phyloP scores from a whole-genome alignment of 2,329 filamentous ascomycete species.

The Pseudogymnoascus sp. region DNA sequence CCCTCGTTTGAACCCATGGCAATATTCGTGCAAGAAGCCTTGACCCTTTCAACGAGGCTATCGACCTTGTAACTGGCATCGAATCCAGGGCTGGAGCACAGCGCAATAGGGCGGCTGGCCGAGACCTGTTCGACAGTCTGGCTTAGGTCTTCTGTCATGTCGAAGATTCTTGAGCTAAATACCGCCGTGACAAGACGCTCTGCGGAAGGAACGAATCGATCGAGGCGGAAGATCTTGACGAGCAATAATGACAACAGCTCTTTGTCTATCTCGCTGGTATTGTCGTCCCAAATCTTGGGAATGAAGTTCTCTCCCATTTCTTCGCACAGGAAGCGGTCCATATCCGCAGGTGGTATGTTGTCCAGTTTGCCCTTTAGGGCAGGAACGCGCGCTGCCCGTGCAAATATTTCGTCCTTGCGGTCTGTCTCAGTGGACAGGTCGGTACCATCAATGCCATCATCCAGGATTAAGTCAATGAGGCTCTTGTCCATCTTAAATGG shows the following conservation, averaged over 20 bases:
- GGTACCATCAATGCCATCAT: slow-evolving; percentile 64
- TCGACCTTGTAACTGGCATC: slow-evolving; percentile 99
- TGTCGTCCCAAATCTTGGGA: slow-evolving; percentile 66
- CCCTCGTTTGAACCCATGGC: slow-evolving; percentile 99
- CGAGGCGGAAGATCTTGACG: slow-evolving; percentile 90
- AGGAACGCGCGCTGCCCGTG: slow-evolving; percentile 59
- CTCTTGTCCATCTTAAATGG: slow-evolving; percentile 92
- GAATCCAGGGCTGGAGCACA: slow-evolving; percentile 93
- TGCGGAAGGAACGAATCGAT: slow-evolving; percentile 86
- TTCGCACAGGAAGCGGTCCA: slow-evolving; percentile 76
- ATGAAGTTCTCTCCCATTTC: slow-evolving; percentile 82
- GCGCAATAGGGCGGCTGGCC: slow-evolving; percentile 75
- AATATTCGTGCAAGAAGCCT: slow-evolving; percentile 85
- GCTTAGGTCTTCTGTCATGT: slow-evolving; percentile 77
- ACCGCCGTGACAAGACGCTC: slow-evolving; percentile 84
- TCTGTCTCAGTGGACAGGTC: slow-evolving; percentile 68
- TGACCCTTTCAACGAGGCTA: slow-evolving; percentile 76
- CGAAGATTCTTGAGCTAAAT: slow-evolving; percentile 76
- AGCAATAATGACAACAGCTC: slow-evolving; percentile 77
- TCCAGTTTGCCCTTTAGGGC: slow-evolving; percentile 68
- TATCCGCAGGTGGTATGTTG: slow-evolving; percentile 53
- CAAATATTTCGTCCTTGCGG: slow-evolving; percentile 60
- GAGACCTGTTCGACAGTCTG: slow-evolving; percentile 79
- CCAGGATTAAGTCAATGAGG: slow-evolving; percentile 79
- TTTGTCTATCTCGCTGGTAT: slow-evolving; percentile 60